Conservation (phyloP, 192 early-diverging fungal genomes). For the Pilaira anomala region DNA sequence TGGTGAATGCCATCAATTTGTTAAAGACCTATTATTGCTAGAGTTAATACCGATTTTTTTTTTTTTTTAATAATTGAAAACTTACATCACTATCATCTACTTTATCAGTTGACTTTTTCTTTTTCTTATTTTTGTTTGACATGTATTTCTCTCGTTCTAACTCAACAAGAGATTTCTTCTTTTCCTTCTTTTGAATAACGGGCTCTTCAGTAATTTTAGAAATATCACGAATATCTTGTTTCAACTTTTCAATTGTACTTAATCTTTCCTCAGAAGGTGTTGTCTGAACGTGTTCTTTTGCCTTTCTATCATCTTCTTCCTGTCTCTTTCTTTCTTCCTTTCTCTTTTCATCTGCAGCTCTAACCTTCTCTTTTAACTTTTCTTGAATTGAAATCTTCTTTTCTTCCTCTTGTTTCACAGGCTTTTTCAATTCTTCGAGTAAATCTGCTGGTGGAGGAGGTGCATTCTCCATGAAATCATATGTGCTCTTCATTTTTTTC, state of each 20-base stretch:
- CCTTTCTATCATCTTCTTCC: neutral
- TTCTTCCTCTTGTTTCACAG: neutral
- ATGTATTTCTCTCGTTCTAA: slow-evolving; percentile 49
- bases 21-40: slow-evolving; percentile 38
- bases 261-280: neutral
- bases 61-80: neutral
- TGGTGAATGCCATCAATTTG: slow-evolving; percentile 55
- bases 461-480: slow-evolving; percentile 65
- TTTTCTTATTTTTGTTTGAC: slow-evolving; percentile 15
- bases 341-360: neutral
- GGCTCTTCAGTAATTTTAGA: slow-evolving; percentile 37
- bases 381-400: neutral
- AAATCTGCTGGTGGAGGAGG: neutral
- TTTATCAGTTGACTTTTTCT: slow-evolving; percentile 22
- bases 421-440: slow-evolving; percentile 3
- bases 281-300: too few relatives aligned
- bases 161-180: slow-evolving; percentile 43
- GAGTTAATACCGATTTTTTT: too few relatives aligned
- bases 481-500: slow-evolving; percentile 66
- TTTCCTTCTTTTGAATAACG: slow-evolving; percentile 36
- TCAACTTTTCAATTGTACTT: slow-evolving; percentile 59
- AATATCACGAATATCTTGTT: slow-evolving; percentile 63
- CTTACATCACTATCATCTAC: slow-evolving; percentile 37
- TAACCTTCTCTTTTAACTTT: neutral
- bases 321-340: slow-evolving; percentile 26